A percentile compares a stretch with the other conserved stretches of the same genome.
Evolutionary conservation across 2,329 filamentous ascomycete species (phyloP).

Genomic region (Hypoxylon sp.): DNA sequence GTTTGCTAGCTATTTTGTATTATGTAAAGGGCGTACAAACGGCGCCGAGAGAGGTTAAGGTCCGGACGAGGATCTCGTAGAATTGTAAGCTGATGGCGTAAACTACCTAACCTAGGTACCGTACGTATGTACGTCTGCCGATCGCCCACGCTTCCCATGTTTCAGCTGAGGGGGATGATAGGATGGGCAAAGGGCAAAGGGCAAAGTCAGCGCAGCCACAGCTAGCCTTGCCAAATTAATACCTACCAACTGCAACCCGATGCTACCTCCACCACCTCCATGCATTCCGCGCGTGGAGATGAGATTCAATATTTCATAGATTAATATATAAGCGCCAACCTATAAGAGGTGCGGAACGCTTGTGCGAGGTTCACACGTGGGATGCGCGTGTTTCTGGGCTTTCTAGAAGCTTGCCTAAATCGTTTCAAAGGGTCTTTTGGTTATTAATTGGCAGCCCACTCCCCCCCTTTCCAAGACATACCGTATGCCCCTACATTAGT

Average conservation of each 20-base stretch:
- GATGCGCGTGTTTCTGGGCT: neutral
- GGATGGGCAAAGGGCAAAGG: neutral
- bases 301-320: neutral
- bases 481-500: neutral
- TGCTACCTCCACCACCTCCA: neutral
- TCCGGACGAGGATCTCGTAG: neutral
- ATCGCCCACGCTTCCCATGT: constrained; percentile 1
- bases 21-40: constrained; percentile 6
- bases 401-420: constrained; percentile 35
- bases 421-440: constrained; percentile 2
- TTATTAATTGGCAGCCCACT: constrained; percentile 2
- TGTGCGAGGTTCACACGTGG: constrained; percentile 9
- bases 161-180: constrained; percentile 1
- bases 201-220: neutral
- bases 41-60: neutral
- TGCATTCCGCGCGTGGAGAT: neutral
- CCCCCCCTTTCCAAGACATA: neutral
- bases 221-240: constrained; percentile 1
- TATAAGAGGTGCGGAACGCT: constrained; percentile 9
- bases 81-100: constrained; percentile 6
- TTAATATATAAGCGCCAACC: constrained; percentile 1
- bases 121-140: constrained; percentile 1
- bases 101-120: no score
- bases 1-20: constrained; percentile 1
- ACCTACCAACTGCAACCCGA: neutral